Evolutionary conservation across 805 yeast genomes (phyloP), one percentile per base, ranked within the genome.

Genomic region (Clavispora santaluciae): DNA sequence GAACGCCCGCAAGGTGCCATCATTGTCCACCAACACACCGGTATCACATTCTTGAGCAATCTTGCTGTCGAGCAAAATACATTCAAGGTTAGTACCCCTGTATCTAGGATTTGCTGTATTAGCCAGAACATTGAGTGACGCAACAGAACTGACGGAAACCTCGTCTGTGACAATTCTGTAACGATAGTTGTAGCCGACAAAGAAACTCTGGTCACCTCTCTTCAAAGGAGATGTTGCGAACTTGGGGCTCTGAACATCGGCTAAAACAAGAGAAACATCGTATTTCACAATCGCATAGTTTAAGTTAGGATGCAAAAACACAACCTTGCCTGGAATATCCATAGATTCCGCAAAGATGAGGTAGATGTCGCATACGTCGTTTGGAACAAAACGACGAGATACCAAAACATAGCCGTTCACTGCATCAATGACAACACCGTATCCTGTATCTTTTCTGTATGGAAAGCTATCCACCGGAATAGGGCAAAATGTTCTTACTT

Each of bases 311-410:
- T 89, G 96, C 54, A 87, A 66, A 52, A 88, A 90, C 17, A 80
- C 80, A 20, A 89, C 93, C 47, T 79, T 72, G 1, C 83, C 96
- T 0, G 95, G 87, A 11, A 89, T 74, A 48, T 82, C 78, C 17
- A 86, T 77, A 1, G 95, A 83, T 48, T 90, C 96, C 4, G 96
- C 95, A 56, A 90, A 78, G 2, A 90, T 80, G 16, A 90, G 73
- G 36, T 78, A 71, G 18, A 89, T 72, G 59, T 90, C 95, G 50
- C 82, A 72, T 50, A 83, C 61, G 51, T 86, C 95, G 63, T 88
- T 95, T 6, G 96, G 95, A 20, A 89, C 86, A 40, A 76, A 71
- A 43, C 80, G 72, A 45, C 96, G 73, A 3, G 95, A 84, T 2
- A 84, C 87, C 38, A 90, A 64, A 4, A 86, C 87, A 46, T 79